phyloP scores from a whole-genome alignment of 2,329 filamentous ascomycete species.

The Lachnellula hyalina region DNA sequence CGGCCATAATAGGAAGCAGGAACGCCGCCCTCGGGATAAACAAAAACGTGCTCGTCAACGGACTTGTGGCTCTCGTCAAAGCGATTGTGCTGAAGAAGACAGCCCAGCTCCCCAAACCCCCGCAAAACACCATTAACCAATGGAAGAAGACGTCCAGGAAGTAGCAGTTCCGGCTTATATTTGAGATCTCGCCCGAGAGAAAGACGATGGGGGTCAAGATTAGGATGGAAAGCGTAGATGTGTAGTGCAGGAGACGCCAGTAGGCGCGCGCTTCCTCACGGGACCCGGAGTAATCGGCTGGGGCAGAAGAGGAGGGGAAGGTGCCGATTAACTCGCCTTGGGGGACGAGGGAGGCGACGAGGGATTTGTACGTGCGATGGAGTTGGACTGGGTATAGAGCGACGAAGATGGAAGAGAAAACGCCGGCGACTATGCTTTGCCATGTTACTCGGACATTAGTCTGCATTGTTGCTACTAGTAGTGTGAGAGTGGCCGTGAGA shows the following conservation, averaged over 20 bases:
- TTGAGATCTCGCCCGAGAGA: slow-evolving; percentile 42
- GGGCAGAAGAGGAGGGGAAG: slow-evolving; percentile 18
- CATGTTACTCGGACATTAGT: slow-evolving; percentile 43
- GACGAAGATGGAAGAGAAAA: slow-evolving; percentile 47
- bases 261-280: slow-evolving; percentile 45
- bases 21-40: slow-evolving; percentile 43
- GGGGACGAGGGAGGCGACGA: slow-evolving; percentile 40
- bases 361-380: slow-evolving; percentile 42
- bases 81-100: slow-evolving; percentile 44
- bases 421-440: slow-evolving; percentile 46
- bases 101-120: slow-evolving; percentile 41
- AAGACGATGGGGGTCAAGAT: slow-evolving; percentile 45
- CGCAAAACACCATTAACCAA: slow-evolving; percentile 47
- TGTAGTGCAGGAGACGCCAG: slow-evolving; percentile 47
- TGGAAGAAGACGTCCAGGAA: slow-evolving; percentile 51
- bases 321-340: slow-evolving; percentile 40
- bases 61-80: slow-evolving; percentile 44
- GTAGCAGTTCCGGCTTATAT: slow-evolving; percentile 47
- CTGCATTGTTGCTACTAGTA: slow-evolving; percentile 43
- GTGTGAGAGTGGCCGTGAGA: slow-evolving; percentile 45
- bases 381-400: slow-evolving; percentile 47
- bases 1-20: slow-evolving; percentile 41
- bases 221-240: slow-evolving; percentile 43
- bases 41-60: slow-evolving; percentile 45
- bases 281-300: slow-evolving; percentile 27